Conservation (phyloP, 2,329 filamentous ascomycete species). For the Fusarium annulatum region DNA sequence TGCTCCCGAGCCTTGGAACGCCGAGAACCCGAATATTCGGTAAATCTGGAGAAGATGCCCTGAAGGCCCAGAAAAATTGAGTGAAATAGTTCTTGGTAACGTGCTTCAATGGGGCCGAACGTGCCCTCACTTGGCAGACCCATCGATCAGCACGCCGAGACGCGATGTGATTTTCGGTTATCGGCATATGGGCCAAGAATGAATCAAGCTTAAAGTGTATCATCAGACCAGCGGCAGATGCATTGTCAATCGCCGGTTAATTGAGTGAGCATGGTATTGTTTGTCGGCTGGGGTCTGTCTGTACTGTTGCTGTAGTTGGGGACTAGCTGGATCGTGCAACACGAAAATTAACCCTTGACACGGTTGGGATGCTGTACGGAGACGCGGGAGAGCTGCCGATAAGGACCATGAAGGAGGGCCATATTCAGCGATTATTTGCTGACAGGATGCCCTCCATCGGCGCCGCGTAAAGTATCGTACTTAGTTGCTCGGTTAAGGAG, state of each 20-base stretch:
- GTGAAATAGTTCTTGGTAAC: not conserved
- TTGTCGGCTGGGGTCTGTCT: not conserved
- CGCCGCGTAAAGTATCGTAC: not conserved
- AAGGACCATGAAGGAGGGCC: conserved; percentile 2
- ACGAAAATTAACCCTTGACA: not conserved
- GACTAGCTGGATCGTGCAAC: not conserved
- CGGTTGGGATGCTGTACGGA: conserved; percentile 22
- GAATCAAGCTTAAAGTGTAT: not conserved
- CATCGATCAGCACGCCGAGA: conserved; percentile 6
- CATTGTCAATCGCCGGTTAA: not conserved
- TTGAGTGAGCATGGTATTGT: not conserved
- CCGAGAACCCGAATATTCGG: not conserved
- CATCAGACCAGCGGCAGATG: not conserved
- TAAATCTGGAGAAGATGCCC: conserved; percentile 20
- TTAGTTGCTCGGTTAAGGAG: not conserved
- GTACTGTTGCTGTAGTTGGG: not conserved
- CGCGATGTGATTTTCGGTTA: conserved; percentile 17
- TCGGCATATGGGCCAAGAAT: conserved; percentile 9
- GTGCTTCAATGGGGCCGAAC: conserved; percentile 1
- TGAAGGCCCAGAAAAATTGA: conserved; percentile 7
- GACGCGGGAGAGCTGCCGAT: conserved; percentile 40
- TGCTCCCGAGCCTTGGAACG: not conserved
- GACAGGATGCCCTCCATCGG: not conserved
- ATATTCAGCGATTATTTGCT: conserved; percentile 20
- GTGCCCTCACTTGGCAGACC: conserved; percentile 4